Base-by-base conservation (phyloP, 371 early-diverging fungal genomes). In the Mucor sp. region DNA sequence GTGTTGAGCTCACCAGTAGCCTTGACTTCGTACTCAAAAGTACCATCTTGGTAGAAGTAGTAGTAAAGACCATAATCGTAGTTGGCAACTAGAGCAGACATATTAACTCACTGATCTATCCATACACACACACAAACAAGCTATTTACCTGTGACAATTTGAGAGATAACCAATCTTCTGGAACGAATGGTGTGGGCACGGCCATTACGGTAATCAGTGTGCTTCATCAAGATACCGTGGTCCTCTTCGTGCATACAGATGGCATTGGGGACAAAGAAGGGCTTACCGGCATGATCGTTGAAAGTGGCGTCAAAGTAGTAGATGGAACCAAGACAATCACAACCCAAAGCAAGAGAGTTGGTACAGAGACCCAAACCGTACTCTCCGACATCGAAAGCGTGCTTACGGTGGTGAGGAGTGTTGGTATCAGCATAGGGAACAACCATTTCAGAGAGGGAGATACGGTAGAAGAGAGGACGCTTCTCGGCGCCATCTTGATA, bases 11-110 rank as follows among this genome's bases (percentile, higher is more conserved):
- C 78, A 53, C 85, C 85, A 48, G 85, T 85, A 37, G 84, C 84
- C 74, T 85, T 85, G 62, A 84, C 81, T 63, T 85, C 85, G 33
- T 84, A 82, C 63, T 85, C 76, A 50, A 85, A 85, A 37, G 83
- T 79, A 65, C 85, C 85, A 50, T 85, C 85, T 69, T 83, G 82
- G 41, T 85, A 82, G 56, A 85, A 85, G 67, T 82, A 85, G 68
- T 82, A 85, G 71, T 84, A 85, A 27, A 85, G 74, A 55, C 81
- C 85, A 63, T 85, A 85, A 61, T 85, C 85, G 39, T 85, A 85
- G 62, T 85, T 84, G 72, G 83, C 84, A 41, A 83, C 80, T 77
- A 50, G 37, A 35, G 37, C 41, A 47, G 35, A 58, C 37, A 48
- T 21, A 2, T 48, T 15, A 19, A 47, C 4, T 9, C 39, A 57